These are phyloP conservation scores for Ceratocystis diversiconidia DNA, from an alignment of 2,329 filamentous ascomycete species.

Conservation along the genomic window DNA sequence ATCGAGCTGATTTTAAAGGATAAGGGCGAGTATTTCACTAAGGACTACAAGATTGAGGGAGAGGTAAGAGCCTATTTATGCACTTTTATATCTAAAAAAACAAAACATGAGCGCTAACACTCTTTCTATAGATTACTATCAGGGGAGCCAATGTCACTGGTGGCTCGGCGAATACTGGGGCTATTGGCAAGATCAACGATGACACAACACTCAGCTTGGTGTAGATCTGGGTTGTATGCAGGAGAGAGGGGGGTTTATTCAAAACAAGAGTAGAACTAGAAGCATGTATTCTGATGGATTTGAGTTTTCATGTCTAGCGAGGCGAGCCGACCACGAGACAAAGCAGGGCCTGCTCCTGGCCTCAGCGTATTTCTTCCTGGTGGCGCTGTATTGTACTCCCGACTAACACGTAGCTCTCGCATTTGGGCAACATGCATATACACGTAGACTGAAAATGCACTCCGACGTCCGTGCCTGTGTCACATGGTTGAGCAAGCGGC, in stretches of 20 bases:
- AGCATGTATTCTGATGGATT: not conserved
- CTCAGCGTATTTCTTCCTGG: not conserved
- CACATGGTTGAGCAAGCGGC: not conserved
- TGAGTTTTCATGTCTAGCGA: not conserved
- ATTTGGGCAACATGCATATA: not conserved
- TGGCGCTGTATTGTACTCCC: not conserved
- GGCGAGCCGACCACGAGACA: not conserved
- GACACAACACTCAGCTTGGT: slow-evolving; percentile 58
- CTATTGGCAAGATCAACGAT: slow-evolving; percentile 49
- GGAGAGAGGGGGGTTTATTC: not conserved
- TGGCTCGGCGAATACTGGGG: slow-evolving; percentile 47
- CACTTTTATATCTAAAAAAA: not conserved
- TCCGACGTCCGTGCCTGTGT: not conserved
- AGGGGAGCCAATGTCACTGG: slow-evolving; percentile 45
- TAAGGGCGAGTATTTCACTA: slow-evolving; percentile 44
- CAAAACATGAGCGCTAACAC: not conserved
- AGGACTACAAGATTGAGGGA: slow-evolving; percentile 46
- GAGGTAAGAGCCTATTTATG: slow-evolving; percentile 34
- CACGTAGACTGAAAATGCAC: not conserved
- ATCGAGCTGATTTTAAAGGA: slow-evolving; percentile 65
- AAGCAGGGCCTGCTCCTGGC: not conserved
- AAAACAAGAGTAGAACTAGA: slow-evolving; percentile 2
- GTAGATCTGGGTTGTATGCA: slow-evolving; percentile 20
- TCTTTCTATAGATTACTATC: slow-evolving; percentile 10
- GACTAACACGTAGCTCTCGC: not conserved